These are phyloP conservation scores for Auricularia heimuer DNA, from an alignment of 768 basidiomycete species.

Conservation along the genomic window DNA sequence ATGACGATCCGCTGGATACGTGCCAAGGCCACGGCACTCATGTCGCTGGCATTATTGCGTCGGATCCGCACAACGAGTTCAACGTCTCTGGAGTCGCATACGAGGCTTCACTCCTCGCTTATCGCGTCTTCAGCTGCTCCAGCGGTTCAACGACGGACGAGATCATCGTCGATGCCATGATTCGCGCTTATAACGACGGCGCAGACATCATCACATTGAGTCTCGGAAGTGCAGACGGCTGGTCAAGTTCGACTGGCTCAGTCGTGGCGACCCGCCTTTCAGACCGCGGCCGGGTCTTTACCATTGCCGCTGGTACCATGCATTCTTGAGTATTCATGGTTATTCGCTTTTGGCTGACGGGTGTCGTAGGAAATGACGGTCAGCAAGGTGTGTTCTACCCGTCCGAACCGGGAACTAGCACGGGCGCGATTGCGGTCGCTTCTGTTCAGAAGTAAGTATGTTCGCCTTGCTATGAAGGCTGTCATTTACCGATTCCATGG, in stretches of 20 bases:
- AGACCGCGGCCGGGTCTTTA: slow-evolving; percentile 47
- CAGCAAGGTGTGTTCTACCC: slow-evolving; percentile 43
- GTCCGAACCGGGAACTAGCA: not conserved
- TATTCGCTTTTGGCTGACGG: not conserved
- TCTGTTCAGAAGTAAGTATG: not conserved
- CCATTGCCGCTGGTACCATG: slow-evolving; percentile 39
- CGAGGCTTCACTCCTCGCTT: slow-evolving; percentile 22
- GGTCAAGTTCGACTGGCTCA: slow-evolving; percentile 44
- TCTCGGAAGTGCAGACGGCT: slow-evolving; percentile 50
- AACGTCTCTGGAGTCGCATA: not conserved
- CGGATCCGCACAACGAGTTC: not conserved
- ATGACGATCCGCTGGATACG: not conserved
- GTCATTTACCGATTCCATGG: not conserved
- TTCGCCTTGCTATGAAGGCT: not conserved
- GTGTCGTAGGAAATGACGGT: slow-evolving; percentile 29
- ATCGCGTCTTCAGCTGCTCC: slow-evolving; percentile 22
- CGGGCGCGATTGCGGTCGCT: slow-evolving; percentile 14
- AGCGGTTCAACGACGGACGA: slow-evolving; percentile 5
- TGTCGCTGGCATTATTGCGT: slow-evolving; percentile 7
- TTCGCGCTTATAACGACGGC: slow-evolving; percentile 41
- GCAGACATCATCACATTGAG: slow-evolving; percentile 57
- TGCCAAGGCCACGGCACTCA: not conserved
- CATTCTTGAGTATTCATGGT: not conserved
- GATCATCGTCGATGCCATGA: slow-evolving; percentile 41
- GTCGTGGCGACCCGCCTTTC: slow-evolving; percentile 54